Base-by-base conservation (phyloP, 1,284 basidiomycete genomes). In the Sporisorium scitamineum region DNA sequence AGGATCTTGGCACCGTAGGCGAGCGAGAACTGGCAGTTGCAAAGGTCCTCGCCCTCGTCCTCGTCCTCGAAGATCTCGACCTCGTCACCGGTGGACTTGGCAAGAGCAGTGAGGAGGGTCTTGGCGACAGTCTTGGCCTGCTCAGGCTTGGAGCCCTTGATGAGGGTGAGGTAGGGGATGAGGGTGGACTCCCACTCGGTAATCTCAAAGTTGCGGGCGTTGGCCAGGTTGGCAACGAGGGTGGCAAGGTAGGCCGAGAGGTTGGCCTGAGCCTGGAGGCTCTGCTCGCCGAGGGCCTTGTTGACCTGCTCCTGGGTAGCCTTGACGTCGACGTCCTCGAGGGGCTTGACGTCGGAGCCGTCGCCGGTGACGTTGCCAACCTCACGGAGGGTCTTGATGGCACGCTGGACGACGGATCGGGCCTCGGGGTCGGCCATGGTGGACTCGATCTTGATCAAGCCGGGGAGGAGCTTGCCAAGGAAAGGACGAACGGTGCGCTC, bases 1-100 rank as follows among this genome's bases (percentile, higher is more conserved):
- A 85, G 75, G 58, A 85, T 85, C 83, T 85, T 85, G 79, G 84
- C 84, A 83, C 84, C 84, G 79, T 85, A 85, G 55, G 84, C 84
- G 64, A 85, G 83, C 61, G 84, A 85, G 83, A 85, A 85, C 74
- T 84, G 83, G 61, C 84, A 85, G 83, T 85, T 85, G 79, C 84
- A 85, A 39, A 85, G 78, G 69, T 85, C 84, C 62, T 82, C 82
- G 42, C 84, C 84, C 79, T 85, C 84, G 79, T 85, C 84, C 78
- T 85, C 84, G 78, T 85, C 84, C 14, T 85, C 84, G 45, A 85
- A 84, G 72, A 84, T 78, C 76, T 85, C 84, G 65, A 81, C 84
- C 31, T 76, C 67, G 67, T 84, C 84, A 67, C 84, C 83, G 42
- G 83, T 82, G 63, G 66, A 58, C 76, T 80, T 81, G 71, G 84